Evolutionary conservation across 2,329 filamentous ascomycete genomes (phyloP).

Genomic region (Hypoxylon sp.): DNA sequence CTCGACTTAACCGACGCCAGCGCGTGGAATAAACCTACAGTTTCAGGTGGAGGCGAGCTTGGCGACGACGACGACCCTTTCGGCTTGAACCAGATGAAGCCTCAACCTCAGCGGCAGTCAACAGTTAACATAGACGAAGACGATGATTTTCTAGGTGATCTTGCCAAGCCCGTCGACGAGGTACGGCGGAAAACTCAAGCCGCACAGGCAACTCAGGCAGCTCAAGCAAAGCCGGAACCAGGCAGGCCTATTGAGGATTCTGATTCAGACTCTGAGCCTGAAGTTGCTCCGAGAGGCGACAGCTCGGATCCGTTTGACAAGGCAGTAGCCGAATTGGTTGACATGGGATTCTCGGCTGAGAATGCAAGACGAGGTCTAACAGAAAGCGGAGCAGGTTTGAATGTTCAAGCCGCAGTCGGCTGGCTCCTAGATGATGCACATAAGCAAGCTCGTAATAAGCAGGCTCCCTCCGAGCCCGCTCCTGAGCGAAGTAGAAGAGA

Average conservation of each 20-base stretch:
- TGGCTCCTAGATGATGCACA: constrained; percentile 95
- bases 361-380: constrained; percentile 84
- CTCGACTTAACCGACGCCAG: constrained; percentile 67
- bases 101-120: constrained; percentile 47
- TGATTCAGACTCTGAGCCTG: constrained; percentile 62
- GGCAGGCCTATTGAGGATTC: constrained; percentile 69
- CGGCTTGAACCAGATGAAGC: constrained; percentile 76
- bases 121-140: constrained; percentile 61
- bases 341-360: constrained; percentile 92
- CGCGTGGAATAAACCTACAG: constrained; percentile 63
- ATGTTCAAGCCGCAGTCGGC: constrained; percentile 88
- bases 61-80: constrained; percentile 86
- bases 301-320: constrained; percentile 76
- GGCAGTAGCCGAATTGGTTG: constrained; percentile 88
- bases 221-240: constrained; percentile 61
- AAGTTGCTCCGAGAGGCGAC: constrained; percentile 37
- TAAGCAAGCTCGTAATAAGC: constrained; percentile 81
- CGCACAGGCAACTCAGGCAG: constrained; percentile 54
- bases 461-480: constrained; percentile 64
- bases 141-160: constrained; percentile 75
- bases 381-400: constrained; percentile 81
- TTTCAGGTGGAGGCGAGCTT: constrained; percentile 55
- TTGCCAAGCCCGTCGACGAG: constrained; percentile 75
- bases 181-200: constrained; percentile 65
- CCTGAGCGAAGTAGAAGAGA: constrained; percentile 59